Percentiles rank a stretch among this genome's conserved stretches.
phyloP scores from a whole-genome alignment of 768 basidiomycete genomes.

The Calvatia gigantea region DNA sequence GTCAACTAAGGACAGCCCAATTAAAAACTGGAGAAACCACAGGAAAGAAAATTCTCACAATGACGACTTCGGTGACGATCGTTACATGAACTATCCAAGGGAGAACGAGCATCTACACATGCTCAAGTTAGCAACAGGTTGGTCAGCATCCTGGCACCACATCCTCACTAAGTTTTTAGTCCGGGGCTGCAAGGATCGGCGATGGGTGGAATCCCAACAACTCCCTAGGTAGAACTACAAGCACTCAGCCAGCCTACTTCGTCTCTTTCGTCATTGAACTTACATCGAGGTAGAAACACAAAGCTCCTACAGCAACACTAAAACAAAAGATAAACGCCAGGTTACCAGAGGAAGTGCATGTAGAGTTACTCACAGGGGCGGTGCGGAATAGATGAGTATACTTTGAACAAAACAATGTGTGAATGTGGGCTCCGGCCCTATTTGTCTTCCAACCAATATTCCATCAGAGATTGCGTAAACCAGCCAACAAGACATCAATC shows the following conservation, averaged over 20 bases:
- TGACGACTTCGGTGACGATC: constrained; percentile 3
- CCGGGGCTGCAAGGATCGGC: not conserved
- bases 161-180: not conserved
- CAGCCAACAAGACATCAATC: constrained; percentile 6
- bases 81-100: constrained; percentile 6
- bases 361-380: constrained; percentile 2
- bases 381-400: constrained; percentile 2
- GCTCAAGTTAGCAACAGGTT: too few relatives aligned
- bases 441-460: constrained; percentile 6
- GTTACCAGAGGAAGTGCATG: not conserved
- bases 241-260: too few relatives aligned
- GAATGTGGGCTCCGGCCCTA: not conserved
- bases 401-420: not conserved
- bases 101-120: not conserved
- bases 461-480: constrained; percentile 6
- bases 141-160: not conserved
- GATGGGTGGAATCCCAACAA: constrained; percentile 4
- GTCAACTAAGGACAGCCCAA: not conserved
- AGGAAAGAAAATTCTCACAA: not conserved
- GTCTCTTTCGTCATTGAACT: not conserved
- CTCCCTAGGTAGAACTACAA: constrained; percentile 1
- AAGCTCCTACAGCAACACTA: constrained; percentile 8
- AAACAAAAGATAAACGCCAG: not conserved
- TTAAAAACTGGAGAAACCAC: not conserved
- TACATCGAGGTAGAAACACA: constrained; percentile 7